Evolutionary conservation across 805 yeast genomes (phyloP).

Genomic region (Sugiyamaella chiloensis): DNA sequence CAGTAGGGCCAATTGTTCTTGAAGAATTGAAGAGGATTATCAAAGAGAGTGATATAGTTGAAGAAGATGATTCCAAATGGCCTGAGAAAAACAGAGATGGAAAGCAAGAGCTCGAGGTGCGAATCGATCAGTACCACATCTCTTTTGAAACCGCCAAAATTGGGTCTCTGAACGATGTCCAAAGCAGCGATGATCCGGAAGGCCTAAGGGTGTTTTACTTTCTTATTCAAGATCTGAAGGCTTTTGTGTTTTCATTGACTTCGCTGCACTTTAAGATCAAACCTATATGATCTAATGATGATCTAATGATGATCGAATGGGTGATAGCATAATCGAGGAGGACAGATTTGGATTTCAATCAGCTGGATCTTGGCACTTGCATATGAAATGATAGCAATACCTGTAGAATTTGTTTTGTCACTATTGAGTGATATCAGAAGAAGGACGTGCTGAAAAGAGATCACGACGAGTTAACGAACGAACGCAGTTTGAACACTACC

Average conservation of each 20-base stretch:
- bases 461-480: too few relatives aligned
- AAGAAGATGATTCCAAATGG: slow-evolving; percentile 42
- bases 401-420: too few relatives aligned
- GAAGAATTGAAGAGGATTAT: slow-evolving; percentile 37
- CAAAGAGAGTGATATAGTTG: slow-evolving; percentile 39
- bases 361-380: too few relatives aligned
- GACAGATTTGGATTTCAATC: too few relatives aligned
- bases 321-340: too few relatives aligned
- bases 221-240: slow-evolving; percentile 43
- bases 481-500: too few relatives aligned
- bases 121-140: slow-evolving; percentile 36
- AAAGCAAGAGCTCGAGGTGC: slow-evolving; percentile 41
- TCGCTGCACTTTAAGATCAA: slow-evolving; percentile 42
- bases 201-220: slow-evolving; percentile 45
- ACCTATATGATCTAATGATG: slow-evolving; percentile 9
- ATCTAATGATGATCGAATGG: too few relatives aligned
- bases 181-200: slow-evolving; percentile 41
- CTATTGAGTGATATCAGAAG: too few relatives aligned
- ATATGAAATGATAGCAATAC: too few relatives aligned
- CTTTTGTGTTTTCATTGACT: slow-evolving; percentile 42
- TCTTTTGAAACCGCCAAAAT: slow-evolving; percentile 39
- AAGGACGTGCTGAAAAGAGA: too few relatives aligned
- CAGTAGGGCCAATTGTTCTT: slow-evolving; percentile 36
- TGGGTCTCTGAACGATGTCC: slow-evolving; percentile 41
- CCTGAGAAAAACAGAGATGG: slow-evolving; percentile 41